Percentiles rank a stretch among this genome's conserved stretches.
These are phyloP conservation scores for Penicillium decumbens DNA, from an alignment of 2,329 filamentous ascomycete genomes.

Conservation along the genomic window DNA sequence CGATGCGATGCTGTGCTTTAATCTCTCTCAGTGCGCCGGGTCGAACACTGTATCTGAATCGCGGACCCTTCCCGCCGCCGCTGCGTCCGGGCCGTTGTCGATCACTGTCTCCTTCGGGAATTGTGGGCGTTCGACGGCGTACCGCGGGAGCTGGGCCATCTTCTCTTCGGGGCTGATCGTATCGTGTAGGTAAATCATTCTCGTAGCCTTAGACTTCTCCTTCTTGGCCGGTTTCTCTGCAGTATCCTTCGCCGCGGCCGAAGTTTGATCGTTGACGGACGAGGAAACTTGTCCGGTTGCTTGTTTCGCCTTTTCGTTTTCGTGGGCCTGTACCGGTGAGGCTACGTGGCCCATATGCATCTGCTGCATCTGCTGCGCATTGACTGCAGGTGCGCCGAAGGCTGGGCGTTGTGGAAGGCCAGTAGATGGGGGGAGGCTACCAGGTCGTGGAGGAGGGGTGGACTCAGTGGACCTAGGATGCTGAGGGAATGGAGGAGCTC, in stretches of 20 bases:
- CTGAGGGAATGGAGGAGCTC: constrained; percentile 39
- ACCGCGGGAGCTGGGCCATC: constrained; percentile 73
- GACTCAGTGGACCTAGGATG: constrained; percentile 36
- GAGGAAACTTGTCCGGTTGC: constrained; percentile 31
- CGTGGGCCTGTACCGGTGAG: constrained; percentile 26
- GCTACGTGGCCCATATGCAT: constrained; percentile 51
- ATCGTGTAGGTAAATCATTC: constrained; percentile 77
- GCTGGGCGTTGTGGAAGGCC: constrained; percentile 59
- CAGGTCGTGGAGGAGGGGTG: constrained; percentile 47
- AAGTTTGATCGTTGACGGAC: constrained; percentile 51
- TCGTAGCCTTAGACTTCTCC: constrained; percentile 59
- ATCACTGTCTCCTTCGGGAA: constrained; percentile 35
- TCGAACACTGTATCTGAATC: constrained; percentile 35
- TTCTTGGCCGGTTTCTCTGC: constrained; percentile 63
- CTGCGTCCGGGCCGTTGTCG: constrained; percentile 32
- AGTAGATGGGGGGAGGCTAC: constrained; percentile 52
- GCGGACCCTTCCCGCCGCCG: constrained; percentile 32
- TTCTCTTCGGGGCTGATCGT: constrained; percentile 82
- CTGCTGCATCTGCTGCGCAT: constrained; percentile 53
- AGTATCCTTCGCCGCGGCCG: constrained; percentile 43
- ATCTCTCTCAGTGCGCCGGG: constrained; percentile 25
- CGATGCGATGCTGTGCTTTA: neutral
- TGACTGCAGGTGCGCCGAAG: constrained; percentile 52
- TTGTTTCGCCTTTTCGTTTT: constrained; percentile 29
- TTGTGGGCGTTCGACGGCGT: constrained; percentile 58